Evolutionary conservation across 257 asterid genomes (phyloP).

Genomic region (Ocimum tenuiflorum): DNA sequence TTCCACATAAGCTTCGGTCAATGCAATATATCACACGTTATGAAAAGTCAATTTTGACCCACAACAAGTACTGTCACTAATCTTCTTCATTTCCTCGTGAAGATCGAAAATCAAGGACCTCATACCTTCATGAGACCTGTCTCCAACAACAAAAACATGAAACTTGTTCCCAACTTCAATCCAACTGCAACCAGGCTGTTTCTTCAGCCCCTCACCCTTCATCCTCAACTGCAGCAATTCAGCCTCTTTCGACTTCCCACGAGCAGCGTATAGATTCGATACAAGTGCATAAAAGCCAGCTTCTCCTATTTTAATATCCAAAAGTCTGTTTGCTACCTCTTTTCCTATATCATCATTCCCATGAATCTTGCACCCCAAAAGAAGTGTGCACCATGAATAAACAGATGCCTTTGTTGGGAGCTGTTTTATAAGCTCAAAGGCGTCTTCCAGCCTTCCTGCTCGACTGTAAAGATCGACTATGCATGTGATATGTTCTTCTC

Average conservation of each 20-base stretch:
- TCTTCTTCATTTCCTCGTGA: constrained; percentile 43
- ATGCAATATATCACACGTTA: too few relatives aligned
- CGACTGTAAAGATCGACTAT: constrained; percentile 48
- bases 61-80: too few relatives aligned
- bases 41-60: too few relatives aligned
- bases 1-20: too few relatives aligned
- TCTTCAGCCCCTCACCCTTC: constrained; percentile 51
- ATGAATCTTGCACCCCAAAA: constrained; percentile 46
- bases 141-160: constrained; percentile 50
- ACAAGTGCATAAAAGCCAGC: constrained; percentile 30
- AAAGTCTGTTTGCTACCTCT: constrained; percentile 29
- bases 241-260: constrained; percentile 42
- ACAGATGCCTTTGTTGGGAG: constrained; percentile 29
- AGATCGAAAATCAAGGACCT: constrained; percentile 29
- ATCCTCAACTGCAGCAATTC: constrained; percentile 43
- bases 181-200: constrained; percentile 74
- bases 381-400: constrained; percentile 47
- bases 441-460: constrained; percentile 51
- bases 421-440: constrained; percentile 33
- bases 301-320: constrained; percentile 26
- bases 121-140: constrained; percentile 24
- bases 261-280: constrained; percentile 23
- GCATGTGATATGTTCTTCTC: constrained; percentile 59
- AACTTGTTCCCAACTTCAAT: constrained; percentile 42
- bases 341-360: constrained; percentile 43